Conservation (phyloP, 1,284 basidiomycete genomes). For the Kwoniella shivajii region DNA sequence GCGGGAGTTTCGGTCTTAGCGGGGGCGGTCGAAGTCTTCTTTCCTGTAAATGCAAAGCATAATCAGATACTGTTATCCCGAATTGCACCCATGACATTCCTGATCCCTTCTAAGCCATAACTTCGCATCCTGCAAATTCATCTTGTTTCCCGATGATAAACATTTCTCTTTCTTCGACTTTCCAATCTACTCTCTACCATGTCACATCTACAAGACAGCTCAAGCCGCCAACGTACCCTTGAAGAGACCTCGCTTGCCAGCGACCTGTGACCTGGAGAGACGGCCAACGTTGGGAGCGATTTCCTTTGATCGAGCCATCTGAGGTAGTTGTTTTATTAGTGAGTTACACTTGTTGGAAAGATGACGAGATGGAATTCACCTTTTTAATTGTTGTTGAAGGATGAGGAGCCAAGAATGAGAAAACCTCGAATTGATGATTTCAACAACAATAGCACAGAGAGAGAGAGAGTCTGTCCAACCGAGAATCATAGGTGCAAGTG, state of each 20-base stretch:
- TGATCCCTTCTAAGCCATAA: background rate
- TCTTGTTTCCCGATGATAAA: background rate
- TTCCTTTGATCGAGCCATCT: constrained; percentile 93
- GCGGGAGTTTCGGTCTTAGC: constrained; percentile 59
- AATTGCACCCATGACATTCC: background rate
- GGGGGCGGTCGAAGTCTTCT: constrained; percentile 73
- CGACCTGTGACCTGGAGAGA: constrained; percentile 77
- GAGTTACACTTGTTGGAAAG: background rate
- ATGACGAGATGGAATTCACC: constrained; percentile 7
- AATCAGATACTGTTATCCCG: too few species aligned
- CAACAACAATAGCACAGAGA: background rate
- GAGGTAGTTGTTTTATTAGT: constrained; percentile 23
- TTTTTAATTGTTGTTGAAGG: constrained; percentile 23
- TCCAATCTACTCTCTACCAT: background rate
- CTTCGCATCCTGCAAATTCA: background rate
- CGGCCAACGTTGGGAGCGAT: constrained; percentile 82
- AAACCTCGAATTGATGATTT: constrained; percentile 17
- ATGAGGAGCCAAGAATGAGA: constrained; percentile 9
- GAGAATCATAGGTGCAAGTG: too few species aligned
- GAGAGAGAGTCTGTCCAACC: background rate
- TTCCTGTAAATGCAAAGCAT: constrained; percentile 55
- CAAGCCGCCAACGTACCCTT: constrained; percentile 53
- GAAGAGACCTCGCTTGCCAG: constrained; percentile 71
- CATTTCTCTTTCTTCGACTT: constrained; percentile 1
- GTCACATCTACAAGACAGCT: background rate